Conservation (phyloP, 1,284 basidiomycete species). For the Porogramme epimiltina region DNA sequence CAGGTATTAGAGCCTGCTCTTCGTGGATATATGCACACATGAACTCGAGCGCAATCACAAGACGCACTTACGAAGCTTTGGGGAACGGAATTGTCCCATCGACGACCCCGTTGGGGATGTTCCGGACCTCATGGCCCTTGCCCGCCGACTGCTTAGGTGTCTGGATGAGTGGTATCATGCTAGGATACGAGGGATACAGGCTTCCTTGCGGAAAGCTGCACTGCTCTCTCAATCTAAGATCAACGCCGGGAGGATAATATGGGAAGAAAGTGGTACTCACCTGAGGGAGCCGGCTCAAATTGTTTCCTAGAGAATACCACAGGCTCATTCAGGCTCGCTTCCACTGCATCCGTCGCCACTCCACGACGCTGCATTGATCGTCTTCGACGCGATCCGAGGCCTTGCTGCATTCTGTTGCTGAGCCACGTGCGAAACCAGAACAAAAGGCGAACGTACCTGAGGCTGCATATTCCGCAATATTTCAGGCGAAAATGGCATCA, state of each 20-base stretch:
- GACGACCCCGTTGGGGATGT: constrained; percentile 57
- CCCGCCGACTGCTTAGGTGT: constrained; percentile 56
- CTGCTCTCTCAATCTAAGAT: constrained; percentile 54
- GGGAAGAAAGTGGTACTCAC: background rate
- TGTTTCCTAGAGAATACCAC: background rate
- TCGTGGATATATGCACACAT: constrained; percentile 37
- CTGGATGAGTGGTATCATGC: constrained; percentile 65
- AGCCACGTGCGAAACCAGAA: background rate
- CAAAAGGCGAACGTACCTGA: background rate
- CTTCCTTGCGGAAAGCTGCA: constrained; percentile 67
- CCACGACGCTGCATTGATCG: background rate
- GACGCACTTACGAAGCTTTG: constrained; percentile 49
- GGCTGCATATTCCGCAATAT: constrained; percentile 51
- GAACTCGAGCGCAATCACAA: constrained; percentile 68
- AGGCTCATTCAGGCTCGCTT: background rate
- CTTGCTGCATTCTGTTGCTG: background rate
- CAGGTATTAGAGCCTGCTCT: too few relatives aligned
- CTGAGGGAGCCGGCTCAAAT: background rate
- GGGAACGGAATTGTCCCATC: constrained; percentile 63
- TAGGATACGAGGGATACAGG: constrained; percentile 73
- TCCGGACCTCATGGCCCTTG: constrained; percentile 64
- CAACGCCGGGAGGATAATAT: background rate
- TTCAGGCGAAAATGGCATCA: too few relatives aligned
- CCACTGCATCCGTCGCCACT: background rate
- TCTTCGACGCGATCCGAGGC: constrained; percentile 1